Evolutionary conservation across 2,329 filamentous ascomycete species (phyloP), one percentile per base, ranked within the genome.

Genomic region (Atkinsonella texensis): DNA sequence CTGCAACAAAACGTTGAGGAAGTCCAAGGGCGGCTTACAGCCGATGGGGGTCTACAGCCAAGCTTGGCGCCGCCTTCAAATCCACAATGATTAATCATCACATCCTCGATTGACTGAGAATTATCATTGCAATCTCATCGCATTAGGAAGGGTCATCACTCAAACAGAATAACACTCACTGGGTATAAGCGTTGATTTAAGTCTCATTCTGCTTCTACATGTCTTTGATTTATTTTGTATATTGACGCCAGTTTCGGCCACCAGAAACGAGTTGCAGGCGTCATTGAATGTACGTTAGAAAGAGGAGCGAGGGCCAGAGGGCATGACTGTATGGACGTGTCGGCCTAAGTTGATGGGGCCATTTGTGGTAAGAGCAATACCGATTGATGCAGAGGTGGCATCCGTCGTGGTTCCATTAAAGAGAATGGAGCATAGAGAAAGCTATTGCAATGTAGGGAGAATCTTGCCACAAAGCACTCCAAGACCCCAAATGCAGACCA

Each of bases 1-100:
- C 63, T 80, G 41, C 65, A 66, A 12, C 65, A 68, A 10, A 68
- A 65, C 47, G 58, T 63, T 39, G 70, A 70, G 41, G 59, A 59
- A 12, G 56, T 56, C 6, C 68, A 70, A 18, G 65, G 66, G 10
- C 57, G 70, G 1, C 61, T 71, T 39, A 69, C 69, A 1, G 62
- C 66, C 2, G 69, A 73, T 35, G 70, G 69, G 4, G 69, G 73
- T 50, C 60, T 68, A 32, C 62, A 72, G 49, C 33, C 43, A 20
- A 50, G 20, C 33, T 40, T n/a, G 32, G 40, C 40, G 15, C 32
- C 10, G 20, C 41, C 41, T 7, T 12, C 18, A 20, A 23, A 39
- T 38, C 8, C 17, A 33, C 31, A 40, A 23, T 49, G 28, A 49
- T 28, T 5, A 18, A 7, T 15, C 9, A 31, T 18, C 18, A 28